Percentiles rank a stretch among this genome's conserved stretches.
These are phyloP conservation scores for Neonectria faginata DNA, from an alignment of 2,329 filamentous ascomycete species.

Conservation along the genomic window DNA sequence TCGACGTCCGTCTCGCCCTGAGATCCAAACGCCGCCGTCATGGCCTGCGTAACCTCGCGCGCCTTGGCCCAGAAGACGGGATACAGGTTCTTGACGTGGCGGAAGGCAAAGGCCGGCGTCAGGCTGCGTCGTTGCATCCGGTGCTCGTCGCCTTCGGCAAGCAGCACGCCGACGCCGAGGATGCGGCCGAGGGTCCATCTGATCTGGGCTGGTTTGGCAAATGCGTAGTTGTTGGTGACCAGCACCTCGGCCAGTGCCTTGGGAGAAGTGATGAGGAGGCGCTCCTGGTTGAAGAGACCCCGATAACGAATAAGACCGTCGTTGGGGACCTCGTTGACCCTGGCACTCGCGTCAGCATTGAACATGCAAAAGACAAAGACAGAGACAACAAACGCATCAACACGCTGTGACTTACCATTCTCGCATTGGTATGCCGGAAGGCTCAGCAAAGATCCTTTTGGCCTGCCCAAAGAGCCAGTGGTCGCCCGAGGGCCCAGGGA, in stretches of 20 bases:
- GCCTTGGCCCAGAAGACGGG: slow-evolving; percentile 86
- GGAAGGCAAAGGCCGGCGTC: slow-evolving; percentile 85
- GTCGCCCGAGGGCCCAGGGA: slow-evolving; percentile 58
- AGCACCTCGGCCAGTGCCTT: slow-evolving; percentile 78
- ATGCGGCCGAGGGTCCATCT: slow-evolving; percentile 69
- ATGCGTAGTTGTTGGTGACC: slow-evolving; percentile 76
- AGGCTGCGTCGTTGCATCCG: slow-evolving; percentile 83
- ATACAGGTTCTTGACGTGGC: slow-evolving; percentile 87
- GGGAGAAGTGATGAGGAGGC: slow-evolving; percentile 70
- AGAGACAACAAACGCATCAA: background rate
- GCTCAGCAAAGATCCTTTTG: slow-evolving; percentile 51
- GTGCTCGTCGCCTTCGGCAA: slow-evolving; percentile 93
- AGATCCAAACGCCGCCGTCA: slow-evolving; percentile 58
- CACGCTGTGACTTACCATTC: slow-evolving; percentile 57
- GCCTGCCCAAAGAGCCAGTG: slow-evolving; percentile 64
- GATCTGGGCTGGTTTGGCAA: slow-evolving; percentile 70
- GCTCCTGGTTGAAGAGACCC: slow-evolving; percentile 70
- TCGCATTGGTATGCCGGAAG: slow-evolving; percentile 58
- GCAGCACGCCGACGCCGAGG: slow-evolving; percentile 77
- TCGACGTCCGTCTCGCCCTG: slow-evolving; percentile 62
- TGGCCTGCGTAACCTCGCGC: slow-evolving; percentile 72
- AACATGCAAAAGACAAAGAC: background rate
- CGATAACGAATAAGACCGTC: slow-evolving; percentile 77
- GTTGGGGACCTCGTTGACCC: slow-evolving; percentile 72
- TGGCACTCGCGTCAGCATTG: slow-evolving; percentile 49